phyloP scores from a whole-genome alignment of 2,329 filamentous ascomycete genomes.

The Aphanocladium album region DNA sequence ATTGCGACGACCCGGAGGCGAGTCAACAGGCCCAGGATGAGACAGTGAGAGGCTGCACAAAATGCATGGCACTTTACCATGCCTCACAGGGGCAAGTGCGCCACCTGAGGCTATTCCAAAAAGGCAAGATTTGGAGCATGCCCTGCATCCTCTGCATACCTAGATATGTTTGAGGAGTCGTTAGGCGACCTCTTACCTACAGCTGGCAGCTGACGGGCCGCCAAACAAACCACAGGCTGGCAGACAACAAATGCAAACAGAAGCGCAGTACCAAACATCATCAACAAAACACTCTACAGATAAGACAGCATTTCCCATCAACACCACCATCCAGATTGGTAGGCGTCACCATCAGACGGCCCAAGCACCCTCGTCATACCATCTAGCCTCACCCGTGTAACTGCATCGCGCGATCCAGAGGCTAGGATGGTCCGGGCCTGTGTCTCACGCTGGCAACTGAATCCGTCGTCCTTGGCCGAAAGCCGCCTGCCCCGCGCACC shows the following conservation, averaged over 20 bases:
- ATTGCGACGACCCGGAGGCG: background rate
- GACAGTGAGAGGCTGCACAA: background rate
- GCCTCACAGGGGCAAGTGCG: background rate
- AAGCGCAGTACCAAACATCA: background rate
- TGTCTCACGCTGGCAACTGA: background rate
- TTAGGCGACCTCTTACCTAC: no score
- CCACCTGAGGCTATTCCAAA: background rate
- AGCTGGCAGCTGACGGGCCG: background rate
- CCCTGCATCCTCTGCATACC: background rate
- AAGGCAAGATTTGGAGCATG: background rate
- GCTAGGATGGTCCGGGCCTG: background rate
- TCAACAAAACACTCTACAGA: background rate
- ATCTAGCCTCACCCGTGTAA: background rate
- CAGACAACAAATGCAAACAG: background rate
- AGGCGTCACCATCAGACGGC: background rate
- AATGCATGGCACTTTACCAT: background rate
- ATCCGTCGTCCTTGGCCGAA: slow-evolving; percentile 1
- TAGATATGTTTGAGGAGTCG: no score
- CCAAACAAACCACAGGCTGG: background rate
- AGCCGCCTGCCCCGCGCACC: slow-evolving; percentile 1
- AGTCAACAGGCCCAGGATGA: background rate
- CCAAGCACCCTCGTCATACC: background rate
- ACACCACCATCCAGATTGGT: background rate
- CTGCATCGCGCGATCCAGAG: background rate
- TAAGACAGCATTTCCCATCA: background rate